Percentiles rank a stretch among this genome's conserved stretches.
Evolutionary conservation across 441 rosid genomes (phyloP).

Genomic region (Adansonia madagascariensis): DNA sequence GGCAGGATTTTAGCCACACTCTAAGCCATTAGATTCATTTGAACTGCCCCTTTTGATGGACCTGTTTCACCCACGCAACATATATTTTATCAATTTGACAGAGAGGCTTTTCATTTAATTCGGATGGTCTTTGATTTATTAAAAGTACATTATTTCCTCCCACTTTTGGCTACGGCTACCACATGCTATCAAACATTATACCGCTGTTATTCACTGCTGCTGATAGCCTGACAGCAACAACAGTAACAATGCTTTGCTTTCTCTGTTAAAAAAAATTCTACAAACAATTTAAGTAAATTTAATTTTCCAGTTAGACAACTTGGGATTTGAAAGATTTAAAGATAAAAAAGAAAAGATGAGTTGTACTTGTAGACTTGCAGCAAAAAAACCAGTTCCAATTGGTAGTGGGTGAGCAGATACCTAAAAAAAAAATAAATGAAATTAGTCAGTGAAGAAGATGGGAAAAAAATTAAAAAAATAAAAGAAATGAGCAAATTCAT

Average conservation of each 20-base stretch:
- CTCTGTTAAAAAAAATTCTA: not conserved
- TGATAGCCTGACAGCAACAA: not conserved
- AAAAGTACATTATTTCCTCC: not conserved
- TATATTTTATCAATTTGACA: slow-evolving; percentile 44
- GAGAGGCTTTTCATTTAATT: slow-evolving; percentile 37
- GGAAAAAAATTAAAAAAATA: no score
- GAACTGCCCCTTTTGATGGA: slow-evolving; percentile 37
- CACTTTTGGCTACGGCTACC: slow-evolving; percentile 18
- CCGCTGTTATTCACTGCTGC: not conserved
- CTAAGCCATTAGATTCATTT: slow-evolving; percentile 9
- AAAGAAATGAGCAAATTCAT: no score
- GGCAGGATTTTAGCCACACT: slow-evolving; percentile 35
- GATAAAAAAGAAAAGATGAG: no score
- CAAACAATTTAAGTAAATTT: no score
- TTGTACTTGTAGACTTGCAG: no score
- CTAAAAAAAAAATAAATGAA: no score
- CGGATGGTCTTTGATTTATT: slow-evolving; percentile 47
- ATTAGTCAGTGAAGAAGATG: no score
- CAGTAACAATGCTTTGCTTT: not conserved
- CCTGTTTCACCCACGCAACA: slow-evolving; percentile 47
- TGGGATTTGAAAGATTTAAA: no score
- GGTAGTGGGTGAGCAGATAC: no score
- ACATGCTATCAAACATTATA: slow-evolving; percentile 28
- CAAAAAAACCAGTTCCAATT: no score
- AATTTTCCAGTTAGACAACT: no score